Evolutionary conservation across 305 asterid species (phyloP), one percentile per base, ranked within the genome.

Genomic region (Fraxinus sp.): DNA sequence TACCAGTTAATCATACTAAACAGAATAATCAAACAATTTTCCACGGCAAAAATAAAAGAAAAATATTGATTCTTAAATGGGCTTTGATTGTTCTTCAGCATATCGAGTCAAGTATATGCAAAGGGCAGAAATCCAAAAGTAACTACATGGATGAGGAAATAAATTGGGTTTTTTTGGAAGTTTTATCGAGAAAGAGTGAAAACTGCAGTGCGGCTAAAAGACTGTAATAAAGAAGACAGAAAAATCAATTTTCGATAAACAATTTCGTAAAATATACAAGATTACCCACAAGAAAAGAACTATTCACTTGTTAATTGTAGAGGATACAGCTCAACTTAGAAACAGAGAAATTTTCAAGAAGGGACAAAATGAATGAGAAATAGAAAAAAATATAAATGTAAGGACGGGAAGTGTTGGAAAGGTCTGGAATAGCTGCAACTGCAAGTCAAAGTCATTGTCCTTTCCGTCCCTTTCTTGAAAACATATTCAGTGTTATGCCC

Each of bases 1-100:
- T 90, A 82, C 76, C 76, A 86, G 26, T 83, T 77, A 86, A 66
- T 49, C 86, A 79, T 81, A 76, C 71, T 70, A 79, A 70, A 83
- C 81, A 66, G 78, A 83, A 80, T 76, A 87, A 81, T 30, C 81
- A 68, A 82, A 74, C 36, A 62, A n/a, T 7, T 36, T 79, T 52
- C 41, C 13, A 77, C 76, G 80, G 11, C 11, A 13, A 73, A 77
- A 28, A 32, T 33, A 44, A 66, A 78, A 81, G 59, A 81, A 74
- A 49, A 77, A 80, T 22, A 30, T 11, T 20, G 46, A 76, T 11
- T 66, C 33, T 68, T 68, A 28, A 68, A 10, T 68, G 36, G 74
- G 74, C 37, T 28, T 68, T 68, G 74, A 26, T 24, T 26, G 57
- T 28, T 28, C 37, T 28, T 28, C 37, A 66, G 74, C 37, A 8